Conservation (phyloP, 2,329 filamentous ascomycete genomes). For the Paecilomyces variotii region DNA sequence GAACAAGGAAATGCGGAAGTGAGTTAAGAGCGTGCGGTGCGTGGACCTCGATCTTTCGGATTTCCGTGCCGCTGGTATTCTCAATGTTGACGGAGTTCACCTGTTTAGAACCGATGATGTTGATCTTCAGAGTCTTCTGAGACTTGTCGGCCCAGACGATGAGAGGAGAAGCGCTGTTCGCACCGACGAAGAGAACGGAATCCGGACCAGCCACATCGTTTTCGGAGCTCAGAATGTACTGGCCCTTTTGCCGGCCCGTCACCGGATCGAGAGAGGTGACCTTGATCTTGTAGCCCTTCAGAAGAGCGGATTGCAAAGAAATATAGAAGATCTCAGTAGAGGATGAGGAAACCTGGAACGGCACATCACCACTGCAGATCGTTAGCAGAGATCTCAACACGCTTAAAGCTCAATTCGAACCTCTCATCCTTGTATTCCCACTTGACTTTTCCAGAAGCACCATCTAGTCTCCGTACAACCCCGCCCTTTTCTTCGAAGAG, state of each 20-base stretch:
- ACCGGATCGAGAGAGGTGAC: slow-evolving; percentile 64
- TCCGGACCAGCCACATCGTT: slow-evolving; percentile 52
- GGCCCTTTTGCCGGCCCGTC: slow-evolving; percentile 64
- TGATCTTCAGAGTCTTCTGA: slow-evolving; percentile 37
- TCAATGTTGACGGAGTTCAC: slow-evolving; percentile 31
- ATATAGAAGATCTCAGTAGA: slow-evolving; percentile 66
- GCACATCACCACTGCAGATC: slow-evolving; percentile 53
- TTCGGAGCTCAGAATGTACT: slow-evolving; percentile 65
- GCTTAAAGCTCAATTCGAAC: slow-evolving; percentile 20
- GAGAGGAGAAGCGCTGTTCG: slow-evolving; percentile 33
- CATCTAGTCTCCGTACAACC: slow-evolving; percentile 63
- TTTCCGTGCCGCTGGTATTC: slow-evolving; percentile 31
- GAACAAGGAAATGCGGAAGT: slow-evolving; percentile 74
- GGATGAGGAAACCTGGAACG: slow-evolving; percentile 67
- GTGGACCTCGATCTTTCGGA: slow-evolving; percentile 58
- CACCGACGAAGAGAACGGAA: slow-evolving; percentile 32
- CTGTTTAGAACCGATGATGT: slow-evolving; percentile 36
- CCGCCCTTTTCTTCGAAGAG: slow-evolving; percentile 52
- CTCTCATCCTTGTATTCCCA: slow-evolving; percentile 69
- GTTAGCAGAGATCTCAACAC: slow-evolving; percentile 3
- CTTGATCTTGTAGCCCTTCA: slow-evolving; percentile 67
- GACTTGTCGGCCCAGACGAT: slow-evolving; percentile 39
- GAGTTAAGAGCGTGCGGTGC: slow-evolving; percentile 65
- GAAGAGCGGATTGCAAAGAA: slow-evolving; percentile 57
- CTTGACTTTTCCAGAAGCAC: slow-evolving; percentile 60